Evolutionary conservation across 2,329 filamentous ascomycete genomes (phyloP).

Genomic region (Tothia fuscella): DNA sequence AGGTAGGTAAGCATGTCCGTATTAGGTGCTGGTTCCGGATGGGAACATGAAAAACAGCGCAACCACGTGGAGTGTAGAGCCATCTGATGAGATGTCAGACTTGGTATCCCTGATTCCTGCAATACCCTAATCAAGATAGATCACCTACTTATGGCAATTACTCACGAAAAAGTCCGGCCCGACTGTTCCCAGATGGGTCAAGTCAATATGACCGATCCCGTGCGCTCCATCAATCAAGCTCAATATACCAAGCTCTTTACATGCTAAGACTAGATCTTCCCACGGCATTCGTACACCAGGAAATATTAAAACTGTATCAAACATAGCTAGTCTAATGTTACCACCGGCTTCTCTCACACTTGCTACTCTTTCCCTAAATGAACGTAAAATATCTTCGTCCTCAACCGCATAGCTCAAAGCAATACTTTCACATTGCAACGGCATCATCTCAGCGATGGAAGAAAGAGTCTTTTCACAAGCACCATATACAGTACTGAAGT

Average conservation of each 20-base stretch:
- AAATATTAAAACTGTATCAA: slow-evolving; percentile 68
- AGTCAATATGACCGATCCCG: slow-evolving; percentile 62
- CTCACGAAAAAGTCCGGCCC: slow-evolving; percentile 78
- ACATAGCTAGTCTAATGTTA: slow-evolving; percentile 55
- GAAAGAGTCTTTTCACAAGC: slow-evolving; percentile 65
- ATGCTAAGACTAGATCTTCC: slow-evolving; percentile 51
- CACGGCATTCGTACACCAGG: slow-evolving; percentile 75
- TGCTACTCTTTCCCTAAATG: slow-evolving; percentile 48
- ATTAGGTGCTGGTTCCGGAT: slow-evolving; percentile 63
- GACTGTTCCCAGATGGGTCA: slow-evolving; percentile 50
- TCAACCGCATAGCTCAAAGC: slow-evolving; percentile 54
- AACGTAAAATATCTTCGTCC: slow-evolving; percentile 53
- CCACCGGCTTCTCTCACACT: slow-evolving; percentile 49
- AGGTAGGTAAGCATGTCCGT: slow-evolving; percentile 63
- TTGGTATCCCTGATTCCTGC: neutral
- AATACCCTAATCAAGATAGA: neutral
- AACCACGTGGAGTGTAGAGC: slow-evolving; percentile 72
- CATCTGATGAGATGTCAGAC: slow-evolving; percentile 40
- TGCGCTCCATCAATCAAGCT: slow-evolving; percentile 79
- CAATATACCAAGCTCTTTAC: slow-evolving; percentile 53
- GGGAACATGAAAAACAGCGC: slow-evolving; percentile 71
- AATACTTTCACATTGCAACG: slow-evolving; percentile 41
- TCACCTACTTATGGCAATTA: slow-evolving; percentile 62
- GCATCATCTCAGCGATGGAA: slow-evolving; percentile 57
- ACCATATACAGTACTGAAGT: slow-evolving; percentile 69